Evolutionary conservation across 352 stramenopile genomes (phyloP), one percentile per base, ranked within the genome.

Genomic region (Pythium insidiosum): DNA sequence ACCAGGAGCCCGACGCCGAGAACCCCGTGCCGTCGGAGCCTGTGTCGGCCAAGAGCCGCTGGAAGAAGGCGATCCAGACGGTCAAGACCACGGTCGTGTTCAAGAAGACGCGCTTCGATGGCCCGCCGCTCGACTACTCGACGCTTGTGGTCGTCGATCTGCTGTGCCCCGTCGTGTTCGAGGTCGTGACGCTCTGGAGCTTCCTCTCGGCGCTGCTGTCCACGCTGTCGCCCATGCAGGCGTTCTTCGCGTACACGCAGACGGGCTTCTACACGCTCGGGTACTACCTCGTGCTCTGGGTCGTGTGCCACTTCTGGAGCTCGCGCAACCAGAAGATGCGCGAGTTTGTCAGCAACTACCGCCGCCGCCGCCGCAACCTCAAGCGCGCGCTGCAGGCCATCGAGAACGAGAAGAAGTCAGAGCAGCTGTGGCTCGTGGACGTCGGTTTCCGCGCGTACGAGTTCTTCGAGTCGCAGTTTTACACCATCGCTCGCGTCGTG

Each of bases 301-400:
- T 89, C 59, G 58, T 82, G 12, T 89, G 76, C 51, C 81, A 94
- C 58, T 94, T 88, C 53, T 91, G 76, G 51, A 94, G 81, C 58
- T 58, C 72, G 36, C 72, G 81, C 18, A 91, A 91, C 56, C 70
- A 68, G 29, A 86, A 88, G 38, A 94, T 94, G 81, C 80, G 81
- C 38, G 73, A 90, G 60, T 88, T 90, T 49, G 81, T 94, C 26
- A 88, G 74, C 56, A 91, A 89, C 49, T 94, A 94, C 45, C 69
- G 80, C 24, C 76, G 81, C 19, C 68, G 74, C 12, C 74, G 79
- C 23, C 81, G 81, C 34, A 77, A 84, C 22, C 68, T 91, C 51
- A 74, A 88, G 45, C 74, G 76, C 37, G 58, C 74, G 35, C 53
- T 94, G 38, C 45, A 72, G 28, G 60, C 74, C 5, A 88, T 88